Conservation (phyloP, 345 rosid species). For the Clarkia xantiana region DNA sequence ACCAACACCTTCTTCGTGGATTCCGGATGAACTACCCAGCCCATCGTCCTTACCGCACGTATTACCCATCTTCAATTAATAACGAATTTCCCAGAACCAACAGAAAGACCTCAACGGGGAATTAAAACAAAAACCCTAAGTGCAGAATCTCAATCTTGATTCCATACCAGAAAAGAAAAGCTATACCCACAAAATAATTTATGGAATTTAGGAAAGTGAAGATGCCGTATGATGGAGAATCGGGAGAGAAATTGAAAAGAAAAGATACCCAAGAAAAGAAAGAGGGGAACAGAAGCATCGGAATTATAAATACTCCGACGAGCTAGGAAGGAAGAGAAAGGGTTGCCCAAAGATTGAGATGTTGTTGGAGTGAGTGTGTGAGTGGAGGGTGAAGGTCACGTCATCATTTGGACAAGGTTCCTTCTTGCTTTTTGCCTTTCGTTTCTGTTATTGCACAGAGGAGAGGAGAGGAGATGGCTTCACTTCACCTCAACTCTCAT, state of each 20-base stretch:
- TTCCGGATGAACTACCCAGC: conserved; percentile 33
- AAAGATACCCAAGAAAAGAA: no score
- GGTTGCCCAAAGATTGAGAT: conserved; percentile 3
- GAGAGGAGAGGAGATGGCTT: no score
- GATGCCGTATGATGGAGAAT: no score
- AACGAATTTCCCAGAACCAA: not conserved
- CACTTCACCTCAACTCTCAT: no score
- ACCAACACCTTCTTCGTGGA: conserved; percentile 34
- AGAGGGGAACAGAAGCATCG: no score
- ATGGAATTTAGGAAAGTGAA: no score
- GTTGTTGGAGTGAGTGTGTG: not conserved
- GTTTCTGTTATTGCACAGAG: not conserved
- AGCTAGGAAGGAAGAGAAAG: conserved; percentile 12
- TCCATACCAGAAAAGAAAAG: not conserved
- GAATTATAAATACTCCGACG: conserved; percentile 10
- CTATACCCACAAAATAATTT: conserved; percentile 9
- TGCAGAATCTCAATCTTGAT: conserved; percentile 16
- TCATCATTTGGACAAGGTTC: conserved; percentile 2
- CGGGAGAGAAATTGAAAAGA: no score
- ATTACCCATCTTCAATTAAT: conserved; percentile 51
- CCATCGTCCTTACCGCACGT: conserved; percentile 83
- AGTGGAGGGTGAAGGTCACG: conserved; percentile 5
- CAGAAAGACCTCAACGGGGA: not conserved
- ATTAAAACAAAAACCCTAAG: conserved; percentile 2
- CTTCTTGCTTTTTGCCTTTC: no score